These are phyloP conservation scores for Clohesyomyces aquaticus DNA, from an alignment of 495 filamentous ascomycete species.

Conservation along the genomic window DNA sequence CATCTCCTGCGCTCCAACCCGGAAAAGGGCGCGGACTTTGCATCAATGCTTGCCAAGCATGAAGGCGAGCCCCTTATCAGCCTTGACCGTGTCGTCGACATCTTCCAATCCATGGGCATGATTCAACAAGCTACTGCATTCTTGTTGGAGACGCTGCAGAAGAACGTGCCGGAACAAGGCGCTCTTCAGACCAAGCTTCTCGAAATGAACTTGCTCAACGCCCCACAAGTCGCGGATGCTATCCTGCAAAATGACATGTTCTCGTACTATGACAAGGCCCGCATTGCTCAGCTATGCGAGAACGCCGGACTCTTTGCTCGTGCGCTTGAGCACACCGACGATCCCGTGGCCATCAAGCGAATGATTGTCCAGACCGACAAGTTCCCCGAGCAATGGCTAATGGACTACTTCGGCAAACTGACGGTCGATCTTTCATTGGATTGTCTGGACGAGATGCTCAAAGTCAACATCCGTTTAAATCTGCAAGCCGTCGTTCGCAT, in stretches of 20 bases:
- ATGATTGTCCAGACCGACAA: conserved; percentile 79
- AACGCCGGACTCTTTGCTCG: conserved; percentile 59
- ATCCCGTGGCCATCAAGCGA: conserved; percentile 86
- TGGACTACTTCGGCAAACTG: conserved; percentile 88
- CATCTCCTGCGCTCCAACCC: conserved; percentile 91
- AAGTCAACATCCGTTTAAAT: conserved; percentile 94
- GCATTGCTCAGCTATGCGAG: conserved; percentile 88
- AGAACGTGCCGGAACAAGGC: conserved; percentile 91
- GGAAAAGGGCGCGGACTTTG: conserved; percentile 94
- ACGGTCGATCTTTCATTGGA: conserved; percentile 94
- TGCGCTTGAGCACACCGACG: conserved; percentile 92
- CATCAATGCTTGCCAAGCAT: conserved; percentile 80
- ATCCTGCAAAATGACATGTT: conserved; percentile 98
- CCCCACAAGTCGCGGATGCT: conserved; percentile 95
- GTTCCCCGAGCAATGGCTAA: conserved; percentile 85
- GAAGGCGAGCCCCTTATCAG: conserved; percentile 85
- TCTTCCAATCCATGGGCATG: conserved; percentile 98
- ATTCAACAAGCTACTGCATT: conserved; percentile 96
- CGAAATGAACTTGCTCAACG: conserved; percentile 97
- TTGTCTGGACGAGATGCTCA: conserved; percentile 94
- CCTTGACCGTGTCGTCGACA: conserved; percentile 91
- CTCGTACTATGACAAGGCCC: conserved; percentile 86
- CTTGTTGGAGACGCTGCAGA: conserved; percentile 89
- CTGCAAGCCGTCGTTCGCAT: conserved; percentile 91
- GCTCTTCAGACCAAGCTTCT: conserved; percentile 90